Conservation (phyloP, 148 eudicot genomes). For the Rhododendron simsii region DNA sequence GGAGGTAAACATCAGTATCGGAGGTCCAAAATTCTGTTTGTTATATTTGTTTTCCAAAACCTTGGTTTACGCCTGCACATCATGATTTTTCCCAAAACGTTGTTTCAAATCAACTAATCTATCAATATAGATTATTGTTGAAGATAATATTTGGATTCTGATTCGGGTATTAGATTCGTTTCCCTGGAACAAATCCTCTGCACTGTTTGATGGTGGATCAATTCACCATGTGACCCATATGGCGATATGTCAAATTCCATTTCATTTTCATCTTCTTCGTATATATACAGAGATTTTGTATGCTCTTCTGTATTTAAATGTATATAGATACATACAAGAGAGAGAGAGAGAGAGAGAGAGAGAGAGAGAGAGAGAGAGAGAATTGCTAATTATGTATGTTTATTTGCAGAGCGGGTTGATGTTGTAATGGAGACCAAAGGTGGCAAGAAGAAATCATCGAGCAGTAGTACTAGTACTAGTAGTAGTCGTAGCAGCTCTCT, state of each 20-base stretch:
- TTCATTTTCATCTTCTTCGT: neutral
- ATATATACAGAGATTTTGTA: neutral
- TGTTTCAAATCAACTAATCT: too few species aligned
- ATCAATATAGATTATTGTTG: too few species aligned
- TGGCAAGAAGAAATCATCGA: conserved; percentile 11
- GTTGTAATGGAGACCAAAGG: conserved; percentile 27
- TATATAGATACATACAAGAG: too few species aligned
- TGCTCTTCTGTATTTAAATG: neutral
- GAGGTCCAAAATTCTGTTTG: too few species aligned
- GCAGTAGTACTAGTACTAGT: conserved; percentile 6
- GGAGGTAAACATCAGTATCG: too few species aligned
- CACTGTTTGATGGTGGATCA: neutral
- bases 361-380: too few species aligned
- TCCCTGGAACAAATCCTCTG: neutral
- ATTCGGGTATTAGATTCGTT: neutral
- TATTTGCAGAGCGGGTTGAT: conserved; percentile 12
- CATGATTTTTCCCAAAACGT: too few species aligned
- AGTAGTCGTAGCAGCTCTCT: conserved; percentile 2
- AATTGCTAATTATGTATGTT: neutral
- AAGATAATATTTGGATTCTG: neutral
- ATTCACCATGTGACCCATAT: neutral
- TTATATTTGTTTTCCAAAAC: too few species aligned
- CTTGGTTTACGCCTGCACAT: neutral
- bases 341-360: too few species aligned
- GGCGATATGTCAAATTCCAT: neutral